Evolutionary conservation across 768 basidiomycete species (phyloP), one percentile per base, ranked within the genome.

Genomic region (Termitomyces sp.): DNA sequence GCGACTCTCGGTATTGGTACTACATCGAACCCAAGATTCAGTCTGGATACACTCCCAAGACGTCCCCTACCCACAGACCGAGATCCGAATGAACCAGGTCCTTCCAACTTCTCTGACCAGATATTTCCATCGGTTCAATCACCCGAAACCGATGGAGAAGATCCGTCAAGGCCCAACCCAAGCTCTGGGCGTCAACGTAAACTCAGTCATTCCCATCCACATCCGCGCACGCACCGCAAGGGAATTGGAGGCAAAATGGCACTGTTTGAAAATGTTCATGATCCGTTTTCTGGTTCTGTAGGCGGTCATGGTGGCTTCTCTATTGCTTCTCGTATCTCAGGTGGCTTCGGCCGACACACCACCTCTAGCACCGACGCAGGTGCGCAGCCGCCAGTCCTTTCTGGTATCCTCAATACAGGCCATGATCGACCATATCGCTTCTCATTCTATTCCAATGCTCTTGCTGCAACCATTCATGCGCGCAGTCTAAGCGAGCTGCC

Each of bases 341-440:
- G 59, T 79, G 41, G 72, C 66, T 19, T 63, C 65, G 32, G 66
- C 64, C 31, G 66, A 69, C 53, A 70, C 12, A 49, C 46, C 12
- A 53, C 60, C 10, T 37, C 32, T 0, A 35, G 43, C 40, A 9
- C 31, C 3, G 63, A 62, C 6, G 35, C 38, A 31, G 48, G 35
- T n/a, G 25, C 53, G 12, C 49, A 59, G 8, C 56, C 60, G 1
- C 40, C 52, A 5, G 34, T 4, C 0, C 37, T 43, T 40, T 56
- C 53, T 21, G 72, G 75, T 7, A 75, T 80, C 49, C 70, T 79
- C 23, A 73, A 77, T 50, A 76, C 78, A 4, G 84, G 81, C 0
- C 88, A 94, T 61, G 93, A 95, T 65, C 79, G 94, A 65, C 96
- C 95, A 9, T 98, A 98, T 68, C 84, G 97, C 44, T 99, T 98